These are phyloP conservation scores for Kuraishia capsulata DNA, from an alignment of 805 yeast species.

Conservation along the genomic window DNA sequence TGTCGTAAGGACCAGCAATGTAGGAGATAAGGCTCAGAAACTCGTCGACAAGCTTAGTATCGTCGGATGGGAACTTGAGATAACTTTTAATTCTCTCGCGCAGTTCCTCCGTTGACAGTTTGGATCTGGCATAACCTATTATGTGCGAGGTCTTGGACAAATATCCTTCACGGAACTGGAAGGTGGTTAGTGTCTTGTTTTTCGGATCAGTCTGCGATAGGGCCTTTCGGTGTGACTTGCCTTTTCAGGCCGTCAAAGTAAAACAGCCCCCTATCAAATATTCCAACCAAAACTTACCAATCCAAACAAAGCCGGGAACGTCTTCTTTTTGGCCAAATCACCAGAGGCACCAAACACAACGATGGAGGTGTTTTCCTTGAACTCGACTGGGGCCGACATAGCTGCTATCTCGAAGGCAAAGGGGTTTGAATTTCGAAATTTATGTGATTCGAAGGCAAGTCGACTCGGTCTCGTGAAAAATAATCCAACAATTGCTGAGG, in stretches of 20 bases:
- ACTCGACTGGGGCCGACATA: slow-evolving; percentile 19
- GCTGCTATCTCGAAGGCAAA: no score
- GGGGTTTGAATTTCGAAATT: no score
- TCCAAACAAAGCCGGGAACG: slow-evolving; percentile 82
- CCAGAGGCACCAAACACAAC: slow-evolving; percentile 94
- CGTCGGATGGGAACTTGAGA: slow-evolving; percentile 32
- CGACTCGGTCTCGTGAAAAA: no score
- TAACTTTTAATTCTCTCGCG: slow-evolving; percentile 54
- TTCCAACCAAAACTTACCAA: no score
- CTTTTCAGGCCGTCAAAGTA: no score
- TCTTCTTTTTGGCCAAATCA: slow-evolving; percentile 90
- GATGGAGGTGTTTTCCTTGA: slow-evolving; percentile 59
- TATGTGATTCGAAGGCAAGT: no score
- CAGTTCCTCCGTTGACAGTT: slow-evolving; percentile 58
- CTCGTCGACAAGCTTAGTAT: slow-evolving; percentile 38
- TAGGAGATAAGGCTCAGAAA: slow-evolving; percentile 64
- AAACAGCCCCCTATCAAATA: slow-evolving; percentile 6
- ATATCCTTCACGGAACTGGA: slow-evolving; percentile 63
- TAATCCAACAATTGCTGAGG: slow-evolving; percentile 1
- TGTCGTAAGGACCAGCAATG: slow-evolving; percentile 72
- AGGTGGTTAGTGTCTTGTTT: neutral
- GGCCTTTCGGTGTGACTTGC: no score
- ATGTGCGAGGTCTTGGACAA: slow-evolving; percentile 64
- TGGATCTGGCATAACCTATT: slow-evolving; percentile 88
- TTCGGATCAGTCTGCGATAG: no score